Evolutionary conservation across 75 land plant species (phyloP), one percentile per base, ranked within the genome.

Genomic region (Pinus tabuliformis): DNA sequence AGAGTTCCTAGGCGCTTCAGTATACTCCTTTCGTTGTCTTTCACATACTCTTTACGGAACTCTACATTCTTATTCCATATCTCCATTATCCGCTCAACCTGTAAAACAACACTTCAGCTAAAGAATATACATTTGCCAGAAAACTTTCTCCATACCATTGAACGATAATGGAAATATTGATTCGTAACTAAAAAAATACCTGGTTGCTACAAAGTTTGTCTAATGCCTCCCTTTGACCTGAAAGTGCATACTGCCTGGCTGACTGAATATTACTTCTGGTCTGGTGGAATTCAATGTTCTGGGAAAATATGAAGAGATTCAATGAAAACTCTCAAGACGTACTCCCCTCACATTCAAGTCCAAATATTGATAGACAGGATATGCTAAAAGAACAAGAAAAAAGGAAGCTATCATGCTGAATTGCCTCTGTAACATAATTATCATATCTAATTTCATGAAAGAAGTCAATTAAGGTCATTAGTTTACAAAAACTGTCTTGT

Each of bases 31-130:
- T 68, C 76, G 76, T 96, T 96, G 78, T 81, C 83, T 57, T 81
- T 86, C 24, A 92, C 64, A 57, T 96, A 96, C 13, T 84, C 89
- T 22, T 36, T 81, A n/a, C 99, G 82, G 76, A 92, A 94, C 45
- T 90, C 90, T 57, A 82, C 79, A 77, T 92, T 76, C 8, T 62
- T 89, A 78, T 89, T 92, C 93, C 91, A 92, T 58, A 89, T 57
- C 21, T 77, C 83, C 83, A 90, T 78, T 21, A 92, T 36, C 28
- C 58, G 78, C 62, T 96, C 90, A 56, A 90, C 86, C 97, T 94
- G 62, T 11, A 73, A 59, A 62, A 11, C 22, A 54, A 16, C 22
- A 39, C 37, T 66, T 26, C 26, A 78, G 12, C 22, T 26, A 54
- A 14, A 78, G 24, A 78, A 39, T 8, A 52, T 59, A 57, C 33